Conservation (phyloP, 495 filamentous ascomycete genomes). For the Tirmania nivea region DNA sequence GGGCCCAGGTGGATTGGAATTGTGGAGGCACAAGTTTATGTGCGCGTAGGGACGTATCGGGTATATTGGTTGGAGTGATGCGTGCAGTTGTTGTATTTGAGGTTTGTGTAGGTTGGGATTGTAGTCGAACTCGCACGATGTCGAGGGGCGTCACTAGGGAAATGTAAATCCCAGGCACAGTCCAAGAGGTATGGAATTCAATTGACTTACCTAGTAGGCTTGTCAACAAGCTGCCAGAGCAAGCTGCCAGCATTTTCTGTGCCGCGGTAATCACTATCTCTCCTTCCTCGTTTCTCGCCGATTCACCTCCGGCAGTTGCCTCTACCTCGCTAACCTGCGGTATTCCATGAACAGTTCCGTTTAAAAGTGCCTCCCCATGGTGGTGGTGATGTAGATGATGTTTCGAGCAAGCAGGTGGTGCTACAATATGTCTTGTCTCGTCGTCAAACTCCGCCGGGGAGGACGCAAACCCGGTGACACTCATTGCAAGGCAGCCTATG, state of each 20-base stretch:
- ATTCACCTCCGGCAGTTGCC: not conserved
- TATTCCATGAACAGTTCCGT: too few species aligned
- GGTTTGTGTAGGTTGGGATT: conserved; percentile 60
- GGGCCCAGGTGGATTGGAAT: conserved; percentile 16
- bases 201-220: conserved; percentile 53
- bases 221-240: conserved; percentile 72
- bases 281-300: not conserved
- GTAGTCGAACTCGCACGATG: conserved; percentile 83
- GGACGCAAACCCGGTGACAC: too few species aligned
- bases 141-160: conserved; percentile 88
- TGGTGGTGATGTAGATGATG: not conserved
- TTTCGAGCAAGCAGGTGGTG: not conserved
- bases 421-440: not conserved
- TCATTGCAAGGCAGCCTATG: too few species aligned
- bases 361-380: not conserved
- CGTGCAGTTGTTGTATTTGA: conserved; percentile 23
- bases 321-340: too few species aligned
- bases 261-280: conserved; percentile 37
- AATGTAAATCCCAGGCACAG: too few species aligned
- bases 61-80: conserved; percentile 6
- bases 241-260: conserved; percentile 90
- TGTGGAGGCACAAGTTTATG: conserved; percentile 15
- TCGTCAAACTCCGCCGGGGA: not conserved
- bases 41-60: conserved; percentile 5
- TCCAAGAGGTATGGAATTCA: too few species aligned